A percentile compares a stretch with the other conserved stretches of the same genome.
Conservation (phyloP, 2,329 filamentous ascomycete species). For the Pestalotiopsis sp. region DNA sequence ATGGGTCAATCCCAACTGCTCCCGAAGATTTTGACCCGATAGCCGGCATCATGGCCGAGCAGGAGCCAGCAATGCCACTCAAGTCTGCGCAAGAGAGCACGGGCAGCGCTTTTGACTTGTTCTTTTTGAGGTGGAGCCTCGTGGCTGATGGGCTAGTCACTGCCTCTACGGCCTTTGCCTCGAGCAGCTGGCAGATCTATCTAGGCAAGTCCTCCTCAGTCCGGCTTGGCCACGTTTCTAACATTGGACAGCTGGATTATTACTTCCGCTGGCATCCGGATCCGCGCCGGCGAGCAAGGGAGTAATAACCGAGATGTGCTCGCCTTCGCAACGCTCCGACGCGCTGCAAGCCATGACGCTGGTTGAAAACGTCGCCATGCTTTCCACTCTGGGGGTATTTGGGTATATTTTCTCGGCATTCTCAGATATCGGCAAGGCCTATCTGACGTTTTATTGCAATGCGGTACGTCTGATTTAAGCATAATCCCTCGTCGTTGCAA, state of each 20-base stretch:
- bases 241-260: conserved; percentile 11
- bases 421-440: neutral
- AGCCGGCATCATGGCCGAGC: conserved; percentile 18
- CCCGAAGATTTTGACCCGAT: conserved; percentile 21
- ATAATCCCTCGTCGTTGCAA: neutral
- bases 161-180: conserved; percentile 63
- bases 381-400: conserved; percentile 18
- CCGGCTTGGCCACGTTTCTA: neutral
- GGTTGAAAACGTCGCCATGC: conserved; percentile 22
- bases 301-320: conserved; percentile 26
- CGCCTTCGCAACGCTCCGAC: conserved; percentile 21
- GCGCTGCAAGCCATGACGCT: conserved; percentile 27
- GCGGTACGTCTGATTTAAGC: neutral
- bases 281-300: conserved; percentile 26
- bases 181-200: conserved; percentile 35
- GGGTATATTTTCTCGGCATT: neutral
- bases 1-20: conserved; percentile 16
- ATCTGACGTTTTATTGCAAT: neutral
- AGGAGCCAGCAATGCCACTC: neutral
- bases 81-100: conserved; percentile 36
- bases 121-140: conserved; percentile 68
- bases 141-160: conserved; percentile 67
- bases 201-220: neutral
- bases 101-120: conserved; percentile 64
- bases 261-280: conserved; percentile 26